phyloP scores from a whole-genome alignment of 148 eudicot species.

The Rhododendron simsii region DNA sequence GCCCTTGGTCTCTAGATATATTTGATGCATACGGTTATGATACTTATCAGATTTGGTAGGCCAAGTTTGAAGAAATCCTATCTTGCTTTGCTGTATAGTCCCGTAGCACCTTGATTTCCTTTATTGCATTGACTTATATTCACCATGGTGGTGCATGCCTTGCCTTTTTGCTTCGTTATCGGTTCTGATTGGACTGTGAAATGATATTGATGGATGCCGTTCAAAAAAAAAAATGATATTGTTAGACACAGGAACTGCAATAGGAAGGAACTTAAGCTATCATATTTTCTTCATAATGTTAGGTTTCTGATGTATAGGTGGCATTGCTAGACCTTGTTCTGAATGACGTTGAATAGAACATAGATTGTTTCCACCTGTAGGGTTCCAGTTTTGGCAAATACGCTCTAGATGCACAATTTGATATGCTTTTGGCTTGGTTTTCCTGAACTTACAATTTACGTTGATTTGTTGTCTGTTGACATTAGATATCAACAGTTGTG shows the following conservation, averaged over 20 bases:
- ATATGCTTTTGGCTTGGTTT: not conserved
- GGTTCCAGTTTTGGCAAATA: not conserved
- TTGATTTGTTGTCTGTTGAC: not conserved
- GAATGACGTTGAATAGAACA: not conserved
- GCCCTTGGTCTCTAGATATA: not conserved
- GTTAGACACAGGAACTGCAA: not conserved
- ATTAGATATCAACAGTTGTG: not conserved
- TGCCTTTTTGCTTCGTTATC: not conserved
- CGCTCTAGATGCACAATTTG: not conserved
- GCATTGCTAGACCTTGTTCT: not conserved
- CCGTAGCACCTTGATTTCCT: not conserved
- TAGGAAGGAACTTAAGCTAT: not conserved
- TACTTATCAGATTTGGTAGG: conserved; percentile 27
- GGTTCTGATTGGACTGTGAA: not conserved
- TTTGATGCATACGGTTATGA: not conserved
- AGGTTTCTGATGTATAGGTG: not conserved
- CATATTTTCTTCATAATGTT: not conserved
- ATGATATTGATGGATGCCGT: not conserved
- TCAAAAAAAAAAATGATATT: no score
- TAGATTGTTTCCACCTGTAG: not conserved
- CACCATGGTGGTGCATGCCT: not conserved
- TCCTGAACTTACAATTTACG: not conserved
- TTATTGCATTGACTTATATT: not conserved
- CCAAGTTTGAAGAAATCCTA: conserved; percentile 21
- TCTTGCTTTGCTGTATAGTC: not conserved